phyloP scores from a whole-genome alignment of 192 early-diverging fungal species.

The Martensiomyces pterosporus region DNA sequence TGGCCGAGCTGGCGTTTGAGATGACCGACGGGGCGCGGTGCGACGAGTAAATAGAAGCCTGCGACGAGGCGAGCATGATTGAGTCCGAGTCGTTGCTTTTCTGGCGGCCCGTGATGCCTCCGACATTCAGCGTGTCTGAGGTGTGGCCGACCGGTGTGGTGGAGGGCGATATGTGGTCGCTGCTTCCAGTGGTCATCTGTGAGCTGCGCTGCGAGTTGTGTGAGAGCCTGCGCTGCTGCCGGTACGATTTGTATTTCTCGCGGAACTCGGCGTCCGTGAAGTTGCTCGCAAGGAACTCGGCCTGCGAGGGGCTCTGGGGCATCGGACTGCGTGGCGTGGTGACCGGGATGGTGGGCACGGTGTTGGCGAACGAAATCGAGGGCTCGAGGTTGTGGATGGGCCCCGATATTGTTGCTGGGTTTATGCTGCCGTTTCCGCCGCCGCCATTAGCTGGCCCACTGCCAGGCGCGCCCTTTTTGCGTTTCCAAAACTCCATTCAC shows the following conservation, averaged over 20 bases:
- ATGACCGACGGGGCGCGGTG: constrained; percentile 8
- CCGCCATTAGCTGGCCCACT: constrained; percentile 1
- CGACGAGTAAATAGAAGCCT: not conserved
- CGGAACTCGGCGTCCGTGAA: constrained; percentile 36
- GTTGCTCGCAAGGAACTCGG: constrained; percentile 1
- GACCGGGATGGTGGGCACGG: constrained; percentile 10
- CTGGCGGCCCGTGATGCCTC: constrained; percentile 15
- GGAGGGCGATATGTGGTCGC: constrained; percentile 2
- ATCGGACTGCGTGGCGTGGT: not conserved
- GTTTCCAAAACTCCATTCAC: constrained; percentile 53
- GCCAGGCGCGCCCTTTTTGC: constrained; percentile 38
- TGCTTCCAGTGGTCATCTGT: constrained; percentile 38
- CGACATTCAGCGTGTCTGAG: not conserved
- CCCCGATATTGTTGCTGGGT: constrained; percentile 35
- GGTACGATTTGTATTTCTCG: constrained; percentile 42
- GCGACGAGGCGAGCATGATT: constrained; percentile 1
- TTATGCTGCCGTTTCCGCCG: constrained; percentile 18
- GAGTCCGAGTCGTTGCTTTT: constrained; percentile 30
- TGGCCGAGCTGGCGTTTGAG: constrained; percentile 9
- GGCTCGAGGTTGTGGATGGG: constrained; percentile 46
- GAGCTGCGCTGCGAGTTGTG: constrained; percentile 39
- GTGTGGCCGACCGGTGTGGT: constrained; percentile 1
- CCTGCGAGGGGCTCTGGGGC: not conserved
- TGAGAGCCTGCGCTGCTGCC: constrained; percentile 43
- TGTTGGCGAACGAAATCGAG: constrained; percentile 1